Evolutionary conservation across 2,329 filamentous ascomycete genomes (phyloP).

Genomic region (Colletotrichum sp.): DNA sequence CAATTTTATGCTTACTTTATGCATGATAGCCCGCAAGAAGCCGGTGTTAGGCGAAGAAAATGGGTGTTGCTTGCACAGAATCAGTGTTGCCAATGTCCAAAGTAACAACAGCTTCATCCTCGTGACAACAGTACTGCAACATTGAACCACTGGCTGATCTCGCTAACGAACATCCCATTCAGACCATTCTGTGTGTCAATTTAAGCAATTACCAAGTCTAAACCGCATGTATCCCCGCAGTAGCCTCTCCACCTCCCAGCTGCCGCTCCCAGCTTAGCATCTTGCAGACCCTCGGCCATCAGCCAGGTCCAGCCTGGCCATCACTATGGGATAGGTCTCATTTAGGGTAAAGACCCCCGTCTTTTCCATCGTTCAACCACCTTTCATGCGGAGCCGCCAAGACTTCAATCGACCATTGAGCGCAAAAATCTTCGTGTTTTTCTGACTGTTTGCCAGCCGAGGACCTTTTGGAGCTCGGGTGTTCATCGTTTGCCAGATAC

Average conservation of each 20-base stretch:
- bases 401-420: neutral
- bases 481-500: neutral
- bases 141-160: neutral
- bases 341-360: neutral
- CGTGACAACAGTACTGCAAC: neutral
- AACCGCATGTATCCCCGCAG: neutral
- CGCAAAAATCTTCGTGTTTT: neutral
- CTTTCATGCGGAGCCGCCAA: neutral
- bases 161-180: neutral
- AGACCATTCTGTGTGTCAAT: neutral
- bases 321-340: neutral
- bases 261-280: neutral
- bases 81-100: neutral
- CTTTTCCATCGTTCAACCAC: neutral
- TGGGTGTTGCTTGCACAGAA: neutral
- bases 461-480: neutral
- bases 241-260: neutral
- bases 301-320: neutral
- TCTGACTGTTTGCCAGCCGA: neutral
- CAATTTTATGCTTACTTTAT: neutral
- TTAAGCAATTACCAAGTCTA: neutral
- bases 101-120: neutral
- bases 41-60: neutral
- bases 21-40: neutral
- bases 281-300: neutral